phyloP scores from a whole-genome alignment of 2,329 filamentous ascomycete species.

The Fusarium longipes region DNA sequence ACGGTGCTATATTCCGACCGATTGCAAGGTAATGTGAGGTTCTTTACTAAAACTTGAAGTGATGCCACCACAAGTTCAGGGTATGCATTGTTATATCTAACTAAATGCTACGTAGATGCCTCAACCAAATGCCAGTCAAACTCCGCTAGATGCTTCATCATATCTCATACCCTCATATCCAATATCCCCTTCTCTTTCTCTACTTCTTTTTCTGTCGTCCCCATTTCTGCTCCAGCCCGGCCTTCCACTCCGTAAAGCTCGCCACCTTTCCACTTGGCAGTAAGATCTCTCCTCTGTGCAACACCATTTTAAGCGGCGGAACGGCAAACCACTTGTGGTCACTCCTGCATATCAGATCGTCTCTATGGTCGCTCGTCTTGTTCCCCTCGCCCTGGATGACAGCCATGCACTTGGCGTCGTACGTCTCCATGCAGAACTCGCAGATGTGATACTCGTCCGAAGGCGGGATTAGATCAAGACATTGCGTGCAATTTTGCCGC shows the following conservation, averaged over 20 bases:
- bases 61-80: neutral
- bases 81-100: neutral
- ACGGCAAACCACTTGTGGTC: constrained; percentile 56
- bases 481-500: constrained; percentile 54
- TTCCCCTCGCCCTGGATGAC: constrained; percentile 49
- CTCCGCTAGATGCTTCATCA: constrained; percentile 16
- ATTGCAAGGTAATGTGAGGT: no score
- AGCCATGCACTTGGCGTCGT: constrained; percentile 52
- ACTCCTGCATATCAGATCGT: constrained; percentile 50
- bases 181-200: neutral
- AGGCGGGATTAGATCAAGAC: constrained; percentile 50
- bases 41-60: no score
- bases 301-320: constrained; percentile 49
- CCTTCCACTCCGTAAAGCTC: constrained; percentile 53
- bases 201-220: constrained; percentile 2
- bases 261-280: constrained; percentile 48
- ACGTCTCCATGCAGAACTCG: constrained; percentile 54
- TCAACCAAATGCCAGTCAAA: constrained; percentile 11
- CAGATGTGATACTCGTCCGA: constrained; percentile 52
- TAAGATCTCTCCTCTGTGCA: constrained; percentile 56
- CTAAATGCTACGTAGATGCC: neutral
- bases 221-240: constrained; percentile 49
- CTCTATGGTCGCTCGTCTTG: constrained; percentile 45
- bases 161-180: constrained; percentile 16
- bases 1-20: no score